Evolutionary conservation across 768 basidiomycete genomes (phyloP), one percentile per base, ranked within the genome.

Genomic region (Rhizopogon sp.): DNA sequence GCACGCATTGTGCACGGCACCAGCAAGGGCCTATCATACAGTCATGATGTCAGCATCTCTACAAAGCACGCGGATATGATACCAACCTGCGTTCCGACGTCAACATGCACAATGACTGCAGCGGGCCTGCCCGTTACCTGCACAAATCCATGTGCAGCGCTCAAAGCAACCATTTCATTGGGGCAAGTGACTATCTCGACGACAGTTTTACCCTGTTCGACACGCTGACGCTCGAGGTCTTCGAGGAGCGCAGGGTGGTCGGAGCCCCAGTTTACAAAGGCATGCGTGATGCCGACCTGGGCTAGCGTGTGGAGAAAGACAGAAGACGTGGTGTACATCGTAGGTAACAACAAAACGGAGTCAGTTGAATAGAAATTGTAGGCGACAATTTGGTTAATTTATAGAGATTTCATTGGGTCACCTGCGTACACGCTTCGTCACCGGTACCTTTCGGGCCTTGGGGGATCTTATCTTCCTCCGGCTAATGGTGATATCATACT

Each of bases 201-300:
- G 3, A 67, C 51, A 1, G 79, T 78, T 20, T 66, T 58, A 3
- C 74, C 73, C 28, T 64, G 42, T 6, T 61, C 52, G 5, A 66
- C 62, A 2, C 81, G 75, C 57, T 86, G 82, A 17, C 82, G 72
- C 53, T 79, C 78, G 9, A 90, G 74, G 31, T 88, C 87, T 60
- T 88, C 87, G 25, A 89, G 74, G 13, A 90, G 65, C 0, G 81
- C 86, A 0, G 86, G 84, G 60, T 89, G 87, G 60, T 90, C 87
- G 1, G 83, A 85, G 1, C 87, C 88, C 83, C 87, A 88, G 70
- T 88, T 88, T 16, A 83, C 85, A 61, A 88, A 87, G 8, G 78
- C 79, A 63, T 87, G 83, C 0, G 83, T 85, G 37, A 88, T 80
- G 2, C 84, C 84, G 1, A 79, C 80, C 50, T 79, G 67, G 14